Evolutionary conservation across 1,139 yeast genomes (phyloP).

Genomic region (Pneumocystis jirovecii): DNA sequence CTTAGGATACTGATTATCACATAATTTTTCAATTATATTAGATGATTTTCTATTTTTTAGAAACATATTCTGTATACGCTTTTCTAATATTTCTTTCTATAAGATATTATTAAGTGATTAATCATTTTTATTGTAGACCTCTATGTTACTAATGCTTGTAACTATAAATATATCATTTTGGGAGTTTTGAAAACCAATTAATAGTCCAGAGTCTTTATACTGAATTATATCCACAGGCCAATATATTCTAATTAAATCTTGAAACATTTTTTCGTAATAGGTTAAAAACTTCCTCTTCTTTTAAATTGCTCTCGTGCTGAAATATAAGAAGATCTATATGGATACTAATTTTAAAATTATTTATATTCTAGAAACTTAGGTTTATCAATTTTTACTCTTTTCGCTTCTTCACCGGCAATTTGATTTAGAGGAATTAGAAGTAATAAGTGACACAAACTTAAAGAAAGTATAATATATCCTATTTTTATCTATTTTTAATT

Average conservation of each 20-base stretch:
- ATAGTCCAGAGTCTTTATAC: conserved; percentile 10
- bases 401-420: conserved; percentile 2
- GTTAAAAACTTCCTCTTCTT: conserved; percentile 19
- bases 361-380: not conserved
- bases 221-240: conserved; percentile 16
- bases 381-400: not conserved
- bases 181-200: conserved; percentile 17
- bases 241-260: conserved; percentile 13
- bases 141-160: conserved; percentile 9
- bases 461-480: not conserved
- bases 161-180: conserved; percentile 15
- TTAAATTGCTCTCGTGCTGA: conserved; percentile 19
- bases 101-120: not conserved
- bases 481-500: not conserved
- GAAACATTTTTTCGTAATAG: not conserved
- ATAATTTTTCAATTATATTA: conserved; percentile 3
- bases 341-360: not conserved
- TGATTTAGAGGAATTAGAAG: not conserved
- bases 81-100: conserved; percentile 5
- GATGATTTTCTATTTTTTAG: conserved; percentile 7
- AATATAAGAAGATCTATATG: conserved; percentile 6
- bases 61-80: conserved; percentile 8
- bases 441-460: not conserved
- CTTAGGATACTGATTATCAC: conserved; percentile 7
- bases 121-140: not conserved